phyloP scores from a whole-genome alignment of 148 eudicot species.

The Silene uniflora region DNA sequence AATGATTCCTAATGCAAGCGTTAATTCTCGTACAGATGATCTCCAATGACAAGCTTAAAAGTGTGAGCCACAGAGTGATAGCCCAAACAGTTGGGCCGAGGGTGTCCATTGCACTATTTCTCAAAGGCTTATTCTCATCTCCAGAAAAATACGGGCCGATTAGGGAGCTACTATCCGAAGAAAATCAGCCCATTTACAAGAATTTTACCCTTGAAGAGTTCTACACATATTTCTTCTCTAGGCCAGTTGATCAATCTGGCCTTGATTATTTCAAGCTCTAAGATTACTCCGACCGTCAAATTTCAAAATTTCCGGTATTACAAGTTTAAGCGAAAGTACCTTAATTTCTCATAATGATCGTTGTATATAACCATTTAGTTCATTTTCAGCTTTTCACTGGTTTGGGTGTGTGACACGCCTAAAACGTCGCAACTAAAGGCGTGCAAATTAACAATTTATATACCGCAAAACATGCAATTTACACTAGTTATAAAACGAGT shows the following conservation, averaged over 20 bases:
- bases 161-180: slow-evolving; percentile 33
- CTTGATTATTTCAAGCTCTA: slow-evolving; percentile 20
- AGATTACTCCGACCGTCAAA: not conserved
- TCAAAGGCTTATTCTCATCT: slow-evolving; percentile 13
- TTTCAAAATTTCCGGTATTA: too few species aligned
- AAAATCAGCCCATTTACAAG: slow-evolving; percentile 32
- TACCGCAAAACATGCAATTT: too few species aligned
- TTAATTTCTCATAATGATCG: too few species aligned
- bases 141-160: slow-evolving; percentile 40
- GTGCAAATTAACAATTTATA: too few species aligned
- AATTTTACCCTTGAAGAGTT: slow-evolving; percentile 27
- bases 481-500: too few species aligned
- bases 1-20: too few species aligned
- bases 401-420: too few species aligned
- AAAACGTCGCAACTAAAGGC: too few species aligned
- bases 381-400: too few species aligned
- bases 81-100: slow-evolving; percentile 38
- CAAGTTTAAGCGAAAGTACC: too few species aligned
- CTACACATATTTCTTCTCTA: not conserved
- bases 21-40: slow-evolving; percentile 26
- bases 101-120: slow-evolving; percentile 35
- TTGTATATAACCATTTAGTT: too few species aligned
- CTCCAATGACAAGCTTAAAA: slow-evolving; percentile 37
- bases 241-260: slow-evolving; percentile 25
- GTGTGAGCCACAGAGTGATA: slow-evolving; percentile 37